Conservation (phyloP, 768 basidiomycete genomes). For the Kwoniella mangroviensis region DNA sequence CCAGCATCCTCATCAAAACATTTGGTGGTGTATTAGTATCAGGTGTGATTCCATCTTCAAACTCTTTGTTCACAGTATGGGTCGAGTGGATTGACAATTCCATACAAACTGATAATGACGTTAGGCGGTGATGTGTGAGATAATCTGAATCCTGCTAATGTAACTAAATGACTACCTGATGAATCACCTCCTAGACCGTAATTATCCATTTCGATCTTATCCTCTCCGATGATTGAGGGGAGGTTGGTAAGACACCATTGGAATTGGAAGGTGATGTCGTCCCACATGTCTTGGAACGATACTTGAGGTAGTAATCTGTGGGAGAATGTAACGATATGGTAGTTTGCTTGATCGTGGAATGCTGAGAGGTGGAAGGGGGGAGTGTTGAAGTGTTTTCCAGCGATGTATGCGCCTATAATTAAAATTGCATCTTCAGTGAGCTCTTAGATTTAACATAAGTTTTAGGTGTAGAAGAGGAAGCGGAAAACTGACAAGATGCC, state of each 20-base stretch:
- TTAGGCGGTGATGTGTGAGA: conserved; percentile 9
- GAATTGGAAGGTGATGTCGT: conserved; percentile 26
- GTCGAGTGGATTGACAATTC: conserved; percentile 26
- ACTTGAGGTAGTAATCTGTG: conserved; percentile 33
- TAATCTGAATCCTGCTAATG: conserved; percentile 17
- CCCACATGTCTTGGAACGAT: conserved; percentile 15
- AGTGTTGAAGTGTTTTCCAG: conserved; percentile 23
- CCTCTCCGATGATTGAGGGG: conserved; percentile 17
- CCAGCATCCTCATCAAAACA: background rate
- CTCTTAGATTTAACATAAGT: background rate
- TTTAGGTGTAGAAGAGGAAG: too few species aligned
- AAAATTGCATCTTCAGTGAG: background rate
- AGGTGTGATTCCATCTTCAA: background rate
- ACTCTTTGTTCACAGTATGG: background rate
- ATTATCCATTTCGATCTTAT: conserved; percentile 10
- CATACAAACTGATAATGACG: conserved; percentile 27
- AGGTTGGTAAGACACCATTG: conserved; percentile 31
- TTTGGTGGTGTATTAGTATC: background rate
- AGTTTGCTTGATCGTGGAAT: conserved; percentile 9
- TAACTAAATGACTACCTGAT: conserved; percentile 29
- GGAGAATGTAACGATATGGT: conserved; percentile 34
- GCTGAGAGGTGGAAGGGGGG: conserved; percentile 28
- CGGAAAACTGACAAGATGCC: too few species aligned
- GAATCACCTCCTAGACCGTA: conserved; percentile 36
- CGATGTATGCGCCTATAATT: conserved; percentile 14